phyloP scores from a whole-genome alignment of 1,284 basidiomycete species.

The Cutaneotrichosporon sp. region DNA sequence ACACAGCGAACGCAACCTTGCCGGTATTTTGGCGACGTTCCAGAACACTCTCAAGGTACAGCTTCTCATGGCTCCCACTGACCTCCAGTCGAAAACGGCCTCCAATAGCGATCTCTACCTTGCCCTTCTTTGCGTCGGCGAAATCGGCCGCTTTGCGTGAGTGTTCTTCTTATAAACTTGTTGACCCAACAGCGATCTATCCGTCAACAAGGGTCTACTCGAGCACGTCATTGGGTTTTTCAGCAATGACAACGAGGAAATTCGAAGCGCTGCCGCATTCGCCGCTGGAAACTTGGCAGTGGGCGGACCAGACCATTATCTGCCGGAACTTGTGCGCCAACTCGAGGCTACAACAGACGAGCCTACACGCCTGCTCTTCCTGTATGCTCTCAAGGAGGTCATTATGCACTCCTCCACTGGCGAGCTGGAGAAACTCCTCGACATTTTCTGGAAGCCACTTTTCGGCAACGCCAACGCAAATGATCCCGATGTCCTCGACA shows the following conservation, averaged over 20 bases:
- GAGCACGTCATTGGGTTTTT: constrained; percentile 67
- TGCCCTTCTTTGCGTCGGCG: constrained; percentile 80
- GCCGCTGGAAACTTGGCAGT: constrained; percentile 93
- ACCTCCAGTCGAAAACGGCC: constrained; percentile 55
- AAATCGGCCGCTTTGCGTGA: constrained; percentile 80
- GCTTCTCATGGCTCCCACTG: constrained; percentile 48
- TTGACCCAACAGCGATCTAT: constrained; percentile 63
- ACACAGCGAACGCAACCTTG: constrained; percentile 62
- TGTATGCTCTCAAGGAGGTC: constrained; percentile 93
- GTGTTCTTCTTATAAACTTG: constrained; percentile 24
- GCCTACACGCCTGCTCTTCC: constrained; percentile 72
- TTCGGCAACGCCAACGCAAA: constrained; percentile 54
- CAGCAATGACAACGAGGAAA: constrained; percentile 69
- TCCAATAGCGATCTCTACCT: constrained; percentile 65
- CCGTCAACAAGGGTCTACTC: constrained; percentile 68
- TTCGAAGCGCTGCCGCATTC: constrained; percentile 81
- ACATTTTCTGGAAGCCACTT: constrained; percentile 81
- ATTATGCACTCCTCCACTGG: constrained; percentile 81
- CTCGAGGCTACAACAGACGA: constrained; percentile 61
- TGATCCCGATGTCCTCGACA: constrained; percentile 56
- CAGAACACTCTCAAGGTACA: constrained; percentile 60
- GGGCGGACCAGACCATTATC: constrained; percentile 76
- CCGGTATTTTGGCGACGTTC: constrained; percentile 74
- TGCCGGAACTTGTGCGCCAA: constrained; percentile 77
- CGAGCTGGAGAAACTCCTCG: constrained; percentile 77